Base-by-base conservation (phyloP, 148 eudicot genomes). In the Suaeda aralocaspica region DNA sequence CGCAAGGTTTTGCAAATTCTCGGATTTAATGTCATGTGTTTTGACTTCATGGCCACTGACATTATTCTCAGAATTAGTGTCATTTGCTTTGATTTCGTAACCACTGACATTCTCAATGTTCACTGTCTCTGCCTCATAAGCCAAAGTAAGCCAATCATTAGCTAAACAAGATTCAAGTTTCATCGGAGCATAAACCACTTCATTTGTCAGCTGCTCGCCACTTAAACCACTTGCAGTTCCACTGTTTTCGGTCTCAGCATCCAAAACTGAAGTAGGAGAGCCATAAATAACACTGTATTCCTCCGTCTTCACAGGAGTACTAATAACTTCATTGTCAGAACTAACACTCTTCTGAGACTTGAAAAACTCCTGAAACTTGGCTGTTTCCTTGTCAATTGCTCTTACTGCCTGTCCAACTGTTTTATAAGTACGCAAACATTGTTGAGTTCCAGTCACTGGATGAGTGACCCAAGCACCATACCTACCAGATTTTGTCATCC, bases 201-300 rank as follows among this genome's bases (percentile, higher is more conserved):
- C 59, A 50, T 67, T 26, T 42, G 58, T 67, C 67, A 19, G 30
- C 26, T 51, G n/a, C n/a, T n/a, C n/a, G n/a, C n/a, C n/a, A n/a
- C n/a, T n/a, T n/a, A n/a, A 58, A 34, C 12, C 63, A 51, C 50
- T 66, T 24, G 1, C 49, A 42, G 22, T 36, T 29, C 53, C 64
- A 45, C 59, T 41, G 60, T 42, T 68, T 5, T 62, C 57, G 41
- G 52, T 45, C 64, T 61, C 77, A 0, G 25, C 36, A 49, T 72
- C 77, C 9, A 78, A 69, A 24, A 73, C 70, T 22, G 81, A 78
- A 34, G 71, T 69, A 14, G 78, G 77, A 70, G 77, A 78, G 22
- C 58, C 52, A 56, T 68, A 14, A 26, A 39, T 19, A 63, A 10
- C 10, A 26, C 50, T n/a, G 18, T n/a, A 28, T 66, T 71, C 72